Evolutionary conservation across 2,329 filamentous ascomycete genomes (phyloP).

Genomic region (Thielaviopsis populi): DNA sequence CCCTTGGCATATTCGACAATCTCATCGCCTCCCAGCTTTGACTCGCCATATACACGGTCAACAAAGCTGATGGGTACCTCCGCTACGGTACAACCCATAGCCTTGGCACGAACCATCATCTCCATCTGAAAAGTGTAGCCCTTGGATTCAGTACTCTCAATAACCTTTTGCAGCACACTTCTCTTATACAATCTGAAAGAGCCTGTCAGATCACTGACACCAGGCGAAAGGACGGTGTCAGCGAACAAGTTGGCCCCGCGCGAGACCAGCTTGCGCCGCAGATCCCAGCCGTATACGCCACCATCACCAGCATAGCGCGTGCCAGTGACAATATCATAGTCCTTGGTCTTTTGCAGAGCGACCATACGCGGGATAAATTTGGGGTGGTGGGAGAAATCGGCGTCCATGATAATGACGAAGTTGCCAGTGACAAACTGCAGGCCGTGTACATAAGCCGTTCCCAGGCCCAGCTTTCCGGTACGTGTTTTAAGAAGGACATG

Average conservation of each 20-base stretch:
- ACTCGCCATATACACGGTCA: conserved; percentile 87
- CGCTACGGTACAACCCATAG: conserved; percentile 82
- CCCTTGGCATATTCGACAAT: conserved; percentile 94
- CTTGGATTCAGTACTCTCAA: conserved; percentile 81
- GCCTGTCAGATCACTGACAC: conserved; percentile 89
- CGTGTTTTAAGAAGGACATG: conserved; percentile 77
- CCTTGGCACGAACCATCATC: conserved; percentile 95
- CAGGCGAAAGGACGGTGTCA: conserved; percentile 81
- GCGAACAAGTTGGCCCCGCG: conserved; percentile 89
- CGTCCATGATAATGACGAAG: conserved; percentile 99
- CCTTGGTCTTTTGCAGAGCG: conserved; percentile 53
- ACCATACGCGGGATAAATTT: conserved; percentile 98
- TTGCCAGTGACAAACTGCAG: conserved; percentile 81
- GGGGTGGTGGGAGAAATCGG: conserved; percentile 96
- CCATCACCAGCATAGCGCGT: conserved; percentile 82
- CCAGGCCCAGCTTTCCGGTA: conserved; percentile 89
- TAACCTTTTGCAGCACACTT: conserved; percentile 74
- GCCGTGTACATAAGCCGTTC: conserved; percentile 90
- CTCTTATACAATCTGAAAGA: conserved; percentile 94
- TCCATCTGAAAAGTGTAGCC: conserved; percentile 99
- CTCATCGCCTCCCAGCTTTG: conserved; percentile 85
- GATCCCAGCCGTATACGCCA: conserved; percentile 91
- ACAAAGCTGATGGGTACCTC: conserved; percentile 97
- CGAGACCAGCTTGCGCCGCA: conserved; percentile 74
- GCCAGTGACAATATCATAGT: conserved; percentile 94